Evolutionary conservation across 164 flowering plant species (phyloP).

Genomic region (Nymphaea thermarum): DNA sequence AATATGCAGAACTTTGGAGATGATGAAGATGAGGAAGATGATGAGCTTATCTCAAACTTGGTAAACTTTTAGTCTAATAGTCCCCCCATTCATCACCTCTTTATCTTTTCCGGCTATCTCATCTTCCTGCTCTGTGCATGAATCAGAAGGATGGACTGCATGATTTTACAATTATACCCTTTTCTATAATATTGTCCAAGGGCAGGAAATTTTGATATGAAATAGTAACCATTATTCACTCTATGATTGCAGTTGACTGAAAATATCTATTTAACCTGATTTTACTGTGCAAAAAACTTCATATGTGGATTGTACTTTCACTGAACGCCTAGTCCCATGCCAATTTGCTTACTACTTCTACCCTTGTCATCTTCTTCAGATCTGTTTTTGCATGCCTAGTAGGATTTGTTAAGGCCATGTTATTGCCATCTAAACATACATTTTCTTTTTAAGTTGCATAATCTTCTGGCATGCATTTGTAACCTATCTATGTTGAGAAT

Average conservation of each 20-base stretch:
- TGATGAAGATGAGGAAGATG: slow-evolving; percentile 65
- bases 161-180: background rate
- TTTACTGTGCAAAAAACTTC: too few relatives aligned
- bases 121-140: background rate
- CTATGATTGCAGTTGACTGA: too few relatives aligned
- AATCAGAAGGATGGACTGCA: background rate
- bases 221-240: too few relatives aligned
- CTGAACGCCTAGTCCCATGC: too few relatives aligned
- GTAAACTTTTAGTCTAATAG: slow-evolving; percentile 16
- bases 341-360: too few relatives aligned
- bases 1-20: slow-evolving; percentile 48
- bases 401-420: background rate
- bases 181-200: too few relatives aligned
- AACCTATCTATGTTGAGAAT: background rate
- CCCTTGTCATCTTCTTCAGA: too few relatives aligned
- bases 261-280: too few relatives aligned
- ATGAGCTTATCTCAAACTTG: slow-evolving; percentile 53
- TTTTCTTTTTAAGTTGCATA: background rate
- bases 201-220: too few relatives aligned
- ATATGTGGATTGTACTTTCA: too few relatives aligned
- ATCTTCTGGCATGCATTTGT: background rate
- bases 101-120: background rate
- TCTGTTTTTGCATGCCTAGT: too few relatives aligned
- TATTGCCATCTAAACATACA: background rate
- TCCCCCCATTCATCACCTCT: background rate